phyloP scores from a whole-genome alignment of 495 filamentous ascomycete genomes.

The Penicillium antarcticum region DNA sequence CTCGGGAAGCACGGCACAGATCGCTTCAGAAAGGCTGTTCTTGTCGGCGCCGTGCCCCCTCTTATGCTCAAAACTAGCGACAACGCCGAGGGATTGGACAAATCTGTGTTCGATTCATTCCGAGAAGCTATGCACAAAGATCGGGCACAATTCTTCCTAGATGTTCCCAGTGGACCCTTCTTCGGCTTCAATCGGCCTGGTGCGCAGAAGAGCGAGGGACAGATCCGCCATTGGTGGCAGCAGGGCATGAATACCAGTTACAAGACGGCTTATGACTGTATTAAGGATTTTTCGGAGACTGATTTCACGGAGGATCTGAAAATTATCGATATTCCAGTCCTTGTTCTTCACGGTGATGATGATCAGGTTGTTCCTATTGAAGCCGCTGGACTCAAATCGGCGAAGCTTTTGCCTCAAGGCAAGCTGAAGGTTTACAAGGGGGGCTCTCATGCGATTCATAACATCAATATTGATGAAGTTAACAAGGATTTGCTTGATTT shows the following conservation, averaged over 20 bases:
- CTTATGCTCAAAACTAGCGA: conserved; percentile 29
- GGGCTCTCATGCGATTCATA: conserved; percentile 37
- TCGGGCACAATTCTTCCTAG: conserved; percentile 37
- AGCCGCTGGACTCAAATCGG: conserved; percentile 21
- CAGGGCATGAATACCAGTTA: conserved; percentile 41
- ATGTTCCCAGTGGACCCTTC: conserved; percentile 41
- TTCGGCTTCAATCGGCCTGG: conserved; percentile 40
- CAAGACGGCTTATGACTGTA: conserved; percentile 35
- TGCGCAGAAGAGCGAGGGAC: conserved; percentile 29
- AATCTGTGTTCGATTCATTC: conserved; percentile 36
- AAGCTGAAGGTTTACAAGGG: conserved; percentile 37
- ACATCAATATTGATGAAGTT: conserved; percentile 30
- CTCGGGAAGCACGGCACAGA: conserved; percentile 30
- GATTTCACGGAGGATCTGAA: conserved; percentile 41
- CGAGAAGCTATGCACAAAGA: conserved; percentile 31
- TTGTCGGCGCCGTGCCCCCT: conserved; percentile 35
- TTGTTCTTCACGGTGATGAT: conserved; percentile 38
- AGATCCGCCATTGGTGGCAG: conserved; percentile 39
- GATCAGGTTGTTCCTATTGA: conserved; percentile 39
- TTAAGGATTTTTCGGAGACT: conserved; percentile 36
- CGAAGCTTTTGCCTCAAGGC: conserved; percentile 34
- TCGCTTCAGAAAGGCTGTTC: conserved; percentile 35
- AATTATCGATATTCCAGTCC: conserved; percentile 33
- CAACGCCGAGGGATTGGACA: conserved; percentile 30
- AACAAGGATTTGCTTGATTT: conserved; percentile 38